phyloP scores from a whole-genome alignment of 2,329 filamentous ascomycete species.

The Epichloe sp. region DNA sequence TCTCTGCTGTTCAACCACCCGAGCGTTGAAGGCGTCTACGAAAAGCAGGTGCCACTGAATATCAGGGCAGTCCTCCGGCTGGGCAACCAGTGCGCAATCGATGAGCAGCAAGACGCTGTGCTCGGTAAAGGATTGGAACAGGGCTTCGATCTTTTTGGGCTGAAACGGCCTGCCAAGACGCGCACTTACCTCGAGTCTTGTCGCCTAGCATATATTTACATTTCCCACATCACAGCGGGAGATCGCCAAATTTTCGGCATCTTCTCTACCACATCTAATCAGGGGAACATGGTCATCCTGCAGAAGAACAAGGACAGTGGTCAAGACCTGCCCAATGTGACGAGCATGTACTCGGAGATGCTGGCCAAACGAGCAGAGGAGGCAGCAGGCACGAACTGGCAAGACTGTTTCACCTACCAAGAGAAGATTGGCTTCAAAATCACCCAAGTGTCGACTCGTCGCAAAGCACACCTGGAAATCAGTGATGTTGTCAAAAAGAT shows the following conservation, averaged over 20 bases:
- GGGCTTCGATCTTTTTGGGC: constrained; percentile 73
- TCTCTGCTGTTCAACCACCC: constrained; percentile 76
- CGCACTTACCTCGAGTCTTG: constrained; percentile 62
- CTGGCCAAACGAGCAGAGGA: constrained; percentile 53
- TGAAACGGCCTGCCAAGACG: constrained; percentile 54
- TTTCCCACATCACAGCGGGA: constrained; percentile 84
- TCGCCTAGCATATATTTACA: constrained; percentile 70
- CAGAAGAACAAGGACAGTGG: constrained; percentile 64
- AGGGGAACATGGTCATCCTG: constrained; percentile 80
- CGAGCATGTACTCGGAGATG: constrained; percentile 74
- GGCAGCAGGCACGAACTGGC: constrained; percentile 56
- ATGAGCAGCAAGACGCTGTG: constrained; percentile 79
- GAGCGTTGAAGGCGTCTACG: constrained; percentile 94
- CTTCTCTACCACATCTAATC: constrained; percentile 69
- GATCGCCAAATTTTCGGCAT: constrained; percentile 89
- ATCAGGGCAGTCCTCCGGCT: constrained; percentile 79
- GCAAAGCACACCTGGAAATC: constrained; percentile 80
- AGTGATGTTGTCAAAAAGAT: constrained; percentile 82
- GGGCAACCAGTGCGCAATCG: constrained; percentile 85
- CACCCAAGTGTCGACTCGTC: constrained; percentile 74
- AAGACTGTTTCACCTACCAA: constrained; percentile 76
- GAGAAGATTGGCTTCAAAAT: constrained; percentile 75
- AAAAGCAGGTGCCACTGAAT: constrained; percentile 79
- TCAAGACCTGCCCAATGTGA: constrained; percentile 79
- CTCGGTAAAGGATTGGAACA: constrained; percentile 86